These are phyloP conservation scores for Aleurites moluccanus DNA, from an alignment of 441 rosid species.

Conservation along the genomic window DNA sequence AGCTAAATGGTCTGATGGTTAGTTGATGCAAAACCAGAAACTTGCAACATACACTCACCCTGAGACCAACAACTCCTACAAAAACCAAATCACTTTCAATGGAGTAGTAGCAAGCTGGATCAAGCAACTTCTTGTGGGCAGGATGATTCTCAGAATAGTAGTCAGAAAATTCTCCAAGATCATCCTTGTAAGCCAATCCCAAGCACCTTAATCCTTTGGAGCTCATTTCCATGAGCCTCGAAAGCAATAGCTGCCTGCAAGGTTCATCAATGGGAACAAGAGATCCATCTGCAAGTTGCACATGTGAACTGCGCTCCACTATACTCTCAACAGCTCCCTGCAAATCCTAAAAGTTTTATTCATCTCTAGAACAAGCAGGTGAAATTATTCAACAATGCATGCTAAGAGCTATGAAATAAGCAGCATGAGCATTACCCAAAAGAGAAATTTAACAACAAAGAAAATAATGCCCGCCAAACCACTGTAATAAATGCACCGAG, in stretches of 20 bases:
- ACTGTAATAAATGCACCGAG: not conserved
- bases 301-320: slow-evolving; percentile 66
- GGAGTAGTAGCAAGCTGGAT: slow-evolving; percentile 61
- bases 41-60: slow-evolving; percentile 41
- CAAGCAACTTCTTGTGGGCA: slow-evolving; percentile 81
- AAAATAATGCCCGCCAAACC: not conserved
- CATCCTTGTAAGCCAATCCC: slow-evolving; percentile 82
- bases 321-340: slow-evolving; percentile 92
- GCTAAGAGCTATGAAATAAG: not conserved
- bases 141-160: slow-evolving; percentile 68
- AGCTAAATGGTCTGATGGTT: slow-evolving; percentile 5
- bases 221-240: slow-evolving; percentile 68
- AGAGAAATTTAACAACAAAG: not conserved
- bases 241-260: slow-evolving; percentile 59
- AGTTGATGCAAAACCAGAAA: slow-evolving; percentile 6
- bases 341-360: slow-evolving; percentile 21
- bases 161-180: slow-evolving; percentile 73
- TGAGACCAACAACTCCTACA: slow-evolving; percentile 80
- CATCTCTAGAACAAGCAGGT: not conserved
- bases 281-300: slow-evolving; percentile 88
- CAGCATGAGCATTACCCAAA: not conserved
- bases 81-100: slow-evolving; percentile 70
- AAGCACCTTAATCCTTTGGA: slow-evolving; percentile 83
- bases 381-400: slow-evolving; percentile 1
- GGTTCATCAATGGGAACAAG: slow-evolving; percentile 64